Conservation (phyloP, 805 yeast genomes). For the Metschnikowia hibisci region DNA sequence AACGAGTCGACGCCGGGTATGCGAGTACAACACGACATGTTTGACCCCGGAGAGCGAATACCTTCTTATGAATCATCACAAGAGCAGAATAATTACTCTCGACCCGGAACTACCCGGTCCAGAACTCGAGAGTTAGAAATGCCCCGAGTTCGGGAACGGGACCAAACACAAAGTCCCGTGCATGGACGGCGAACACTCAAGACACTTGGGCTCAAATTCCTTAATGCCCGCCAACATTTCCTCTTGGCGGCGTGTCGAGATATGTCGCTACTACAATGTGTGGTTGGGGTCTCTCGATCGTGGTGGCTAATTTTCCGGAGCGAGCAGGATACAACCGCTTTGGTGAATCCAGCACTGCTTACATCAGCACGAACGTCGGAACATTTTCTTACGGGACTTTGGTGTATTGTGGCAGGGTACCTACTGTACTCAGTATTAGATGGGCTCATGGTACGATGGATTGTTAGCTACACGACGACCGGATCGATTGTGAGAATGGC, state of each 20-base stretch:
- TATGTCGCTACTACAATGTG: constrained; percentile 66
- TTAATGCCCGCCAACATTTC: constrained; percentile 73
- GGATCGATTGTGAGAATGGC: constrained; percentile 88
- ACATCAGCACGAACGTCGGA: constrained; percentile 72
- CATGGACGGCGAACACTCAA: constrained; percentile 35
- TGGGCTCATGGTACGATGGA: constrained; percentile 90
- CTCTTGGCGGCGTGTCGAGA: constrained; percentile 76
- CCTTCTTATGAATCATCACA: constrained; percentile 44
- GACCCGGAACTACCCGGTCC: constrained; percentile 5
- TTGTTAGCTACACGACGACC: constrained; percentile 79
- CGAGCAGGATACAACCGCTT: constrained; percentile 2
- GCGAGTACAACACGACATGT: constrained; percentile 15
- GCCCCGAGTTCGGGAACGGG: constrained; percentile 10
- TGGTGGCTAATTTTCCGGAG: constrained; percentile 33
- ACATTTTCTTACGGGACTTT: constrained; percentile 76
- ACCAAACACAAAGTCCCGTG: constrained; percentile 13
- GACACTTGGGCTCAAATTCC: constrained; percentile 61
- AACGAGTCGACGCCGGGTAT: constrained; percentile 6
- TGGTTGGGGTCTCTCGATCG: constrained; percentile 49
- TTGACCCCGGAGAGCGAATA: constrained; percentile 33
- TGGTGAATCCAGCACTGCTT: constrained; percentile 20
- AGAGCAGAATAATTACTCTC: constrained; percentile 19
- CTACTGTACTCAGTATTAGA: constrained; percentile 80
- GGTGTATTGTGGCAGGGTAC: constrained; percentile 89
- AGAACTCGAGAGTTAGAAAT: constrained; percentile 3